Percentiles rank a stretch among this genome's conserved stretches.
Evolutionary conservation across 1,139 yeast species (phyloP).

Genomic region (Pneumocystis sp.): DNA sequence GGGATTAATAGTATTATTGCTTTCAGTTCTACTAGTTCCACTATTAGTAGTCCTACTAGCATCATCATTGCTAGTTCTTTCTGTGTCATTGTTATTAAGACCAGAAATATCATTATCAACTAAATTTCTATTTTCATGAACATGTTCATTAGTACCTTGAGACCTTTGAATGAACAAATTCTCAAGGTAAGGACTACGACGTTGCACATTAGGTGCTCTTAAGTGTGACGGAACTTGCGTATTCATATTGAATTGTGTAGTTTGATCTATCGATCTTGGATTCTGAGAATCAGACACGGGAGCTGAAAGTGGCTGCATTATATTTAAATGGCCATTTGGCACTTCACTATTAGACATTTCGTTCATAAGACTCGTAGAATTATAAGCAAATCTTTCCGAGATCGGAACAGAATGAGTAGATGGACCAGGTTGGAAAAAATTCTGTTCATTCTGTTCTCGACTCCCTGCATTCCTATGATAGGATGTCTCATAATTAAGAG

Average conservation of each 20-base stretch:
- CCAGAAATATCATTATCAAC: not conserved
- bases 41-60: constrained; percentile 1
- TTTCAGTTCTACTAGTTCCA: not conserved
- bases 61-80: not conserved
- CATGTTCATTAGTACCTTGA: not conserved
- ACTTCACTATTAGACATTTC: not conserved
- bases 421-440: not conserved
- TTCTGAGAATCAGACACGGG: constrained; percentile 6
- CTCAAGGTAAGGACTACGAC: constrained; percentile 3
- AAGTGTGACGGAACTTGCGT: not conserved
- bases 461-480: not conserved
- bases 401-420: not conserved
- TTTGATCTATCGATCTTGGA: not conserved
- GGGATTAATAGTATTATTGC: not conserved
- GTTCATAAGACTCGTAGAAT: not conserved
- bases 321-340: not conserved
- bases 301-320: constrained; percentile 1
- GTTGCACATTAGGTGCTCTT: not conserved
- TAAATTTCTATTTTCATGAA: not conserved
- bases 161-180: not conserved
- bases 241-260: not conserved
- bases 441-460: not conserved
- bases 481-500: not conserved
- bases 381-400: not conserved
- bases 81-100: not conserved